Conservation (phyloP, 2,329 filamentous ascomycete species). For the Diaporthe vaccinii region DNA sequence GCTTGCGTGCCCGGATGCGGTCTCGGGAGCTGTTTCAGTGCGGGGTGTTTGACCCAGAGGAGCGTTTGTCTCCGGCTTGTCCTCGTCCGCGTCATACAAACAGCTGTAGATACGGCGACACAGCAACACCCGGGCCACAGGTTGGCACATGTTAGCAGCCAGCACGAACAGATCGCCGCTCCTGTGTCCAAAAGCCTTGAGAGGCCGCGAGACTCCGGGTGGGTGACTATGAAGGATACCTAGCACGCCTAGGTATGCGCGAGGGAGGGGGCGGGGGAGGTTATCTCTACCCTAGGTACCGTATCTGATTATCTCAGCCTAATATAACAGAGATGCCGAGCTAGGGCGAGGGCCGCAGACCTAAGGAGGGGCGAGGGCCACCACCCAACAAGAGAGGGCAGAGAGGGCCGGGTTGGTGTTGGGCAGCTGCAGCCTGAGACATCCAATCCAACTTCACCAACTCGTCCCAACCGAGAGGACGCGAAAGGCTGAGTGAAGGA, state of each 20-base stretch:
- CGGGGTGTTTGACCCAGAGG: slow-evolving; percentile 4
- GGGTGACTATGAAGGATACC: background rate
- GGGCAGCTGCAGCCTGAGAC: slow-evolving; percentile 20
- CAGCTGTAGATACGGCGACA: background rate
- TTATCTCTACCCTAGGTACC: background rate
- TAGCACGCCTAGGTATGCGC: background rate
- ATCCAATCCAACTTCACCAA: slow-evolving; percentile 15
- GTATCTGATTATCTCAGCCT: slow-evolving; percentile 2
- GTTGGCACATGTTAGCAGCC: background rate
- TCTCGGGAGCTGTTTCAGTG: slow-evolving; percentile 32
- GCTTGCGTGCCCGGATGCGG: slow-evolving; percentile 2
- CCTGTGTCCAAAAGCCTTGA: background rate
- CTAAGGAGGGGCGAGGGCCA: background rate
- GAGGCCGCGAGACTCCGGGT: background rate
- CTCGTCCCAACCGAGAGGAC: background rate
- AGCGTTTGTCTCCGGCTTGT: background rate
- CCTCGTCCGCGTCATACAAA: slow-evolving; percentile 3
- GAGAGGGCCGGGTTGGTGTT: background rate
- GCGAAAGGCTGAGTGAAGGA: background rate
- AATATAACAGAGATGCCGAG: background rate
- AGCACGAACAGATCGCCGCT: no score
- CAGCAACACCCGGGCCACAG: no score
- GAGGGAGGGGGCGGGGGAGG: background rate
- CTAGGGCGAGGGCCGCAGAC: slow-evolving; percentile 4
- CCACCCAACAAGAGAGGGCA: slow-evolving; percentile 1